phyloP scores from a whole-genome alignment of 1,139 yeast genomes.

The Blastobotrys elegans region DNA sequence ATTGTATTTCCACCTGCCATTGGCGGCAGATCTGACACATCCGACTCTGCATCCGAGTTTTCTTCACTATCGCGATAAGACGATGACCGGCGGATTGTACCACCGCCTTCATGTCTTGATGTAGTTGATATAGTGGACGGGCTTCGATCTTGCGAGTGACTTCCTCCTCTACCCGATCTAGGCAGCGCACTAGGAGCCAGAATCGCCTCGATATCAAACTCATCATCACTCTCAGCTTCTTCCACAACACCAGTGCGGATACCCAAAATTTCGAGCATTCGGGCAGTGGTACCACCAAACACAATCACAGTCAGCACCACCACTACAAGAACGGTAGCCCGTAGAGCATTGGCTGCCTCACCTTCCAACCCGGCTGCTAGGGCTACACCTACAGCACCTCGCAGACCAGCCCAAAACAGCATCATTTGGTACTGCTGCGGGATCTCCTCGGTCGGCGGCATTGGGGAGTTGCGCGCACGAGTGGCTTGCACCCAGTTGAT shows the following conservation, averaged over 20 bases:
- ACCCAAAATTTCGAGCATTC: conserved; percentile 92
- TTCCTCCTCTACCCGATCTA: neutral
- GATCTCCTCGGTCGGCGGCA: conserved; percentile 74
- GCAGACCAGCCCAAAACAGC: conserved; percentile 98
- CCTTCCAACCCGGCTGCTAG: conserved; percentile 97
- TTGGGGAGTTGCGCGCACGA: conserved; percentile 34
- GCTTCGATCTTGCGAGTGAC: conserved; percentile 1
- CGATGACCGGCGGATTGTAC: conserved; percentile 21
- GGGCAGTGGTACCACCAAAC: conserved; percentile 98
- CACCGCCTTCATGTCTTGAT: neutral
- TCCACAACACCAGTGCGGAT: conserved; percentile 88
- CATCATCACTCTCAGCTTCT: conserved; percentile 83
- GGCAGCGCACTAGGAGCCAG: conserved; percentile 17
- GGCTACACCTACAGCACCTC: conserved; percentile 99
- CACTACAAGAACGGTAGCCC: conserved; percentile 93
- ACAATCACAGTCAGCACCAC: conserved; percentile 94
- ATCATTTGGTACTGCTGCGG: conserved; percentile 96
- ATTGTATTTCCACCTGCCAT: conserved; percentile 23
- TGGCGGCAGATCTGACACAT: conserved; percentile 32
- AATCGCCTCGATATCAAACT: conserved; percentile 86
- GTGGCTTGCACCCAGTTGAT: conserved; percentile 69
- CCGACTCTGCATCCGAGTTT: conserved; percentile 27
- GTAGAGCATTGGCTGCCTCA: conserved; percentile 78
- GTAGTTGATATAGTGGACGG: neutral
- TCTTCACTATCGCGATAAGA: conserved; percentile 26